Percentiles rank a stretch among this genome's conserved stretches.
phyloP scores from a whole-genome alignment of 75 land plant species.

The Selaginella moellendorffii region DNA sequence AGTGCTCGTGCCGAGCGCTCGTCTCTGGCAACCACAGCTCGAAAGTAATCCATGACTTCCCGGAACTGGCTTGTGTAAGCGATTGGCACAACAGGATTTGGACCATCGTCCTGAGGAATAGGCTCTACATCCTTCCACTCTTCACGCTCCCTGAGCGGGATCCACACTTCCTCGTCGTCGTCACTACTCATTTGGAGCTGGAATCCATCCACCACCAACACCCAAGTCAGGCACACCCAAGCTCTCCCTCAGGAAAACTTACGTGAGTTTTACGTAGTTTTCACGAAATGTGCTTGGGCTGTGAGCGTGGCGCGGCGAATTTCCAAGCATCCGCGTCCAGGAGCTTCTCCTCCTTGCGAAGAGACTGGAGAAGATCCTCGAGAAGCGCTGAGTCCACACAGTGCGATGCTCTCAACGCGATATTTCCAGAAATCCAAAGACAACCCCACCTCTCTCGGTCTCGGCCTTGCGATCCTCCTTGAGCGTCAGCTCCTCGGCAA shows the following conservation, averaged over 20 bases:
- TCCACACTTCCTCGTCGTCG: slow-evolving; percentile 8
- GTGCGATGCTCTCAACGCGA: neutral
- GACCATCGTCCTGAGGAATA: slow-evolving; percentile 89
- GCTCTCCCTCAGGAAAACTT: too few relatives aligned
- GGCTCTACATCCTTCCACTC: slow-evolving; percentile 82
- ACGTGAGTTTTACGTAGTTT: too few relatives aligned
- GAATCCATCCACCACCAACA: too few relatives aligned
- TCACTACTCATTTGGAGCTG: neutral
- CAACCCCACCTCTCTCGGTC: slow-evolving; percentile 21
- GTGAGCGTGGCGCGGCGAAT: slow-evolving; percentile 33
- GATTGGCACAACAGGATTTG: slow-evolving; percentile 79
- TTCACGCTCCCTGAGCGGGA: slow-evolving; percentile 40
- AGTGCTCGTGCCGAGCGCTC: slow-evolving; percentile 69
- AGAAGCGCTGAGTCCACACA: slow-evolving; percentile 23
- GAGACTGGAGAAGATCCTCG: slow-evolving; percentile 25
- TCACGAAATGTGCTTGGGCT: slow-evolving; percentile 6
- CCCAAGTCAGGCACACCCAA: too few relatives aligned
- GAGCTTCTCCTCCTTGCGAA: slow-evolving; percentile 32
- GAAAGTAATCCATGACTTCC: slow-evolving; percentile 89
- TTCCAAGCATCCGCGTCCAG: slow-evolving; percentile 39
- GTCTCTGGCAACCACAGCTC: slow-evolving; percentile 57
- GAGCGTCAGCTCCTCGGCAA: slow-evolving; percentile 25
- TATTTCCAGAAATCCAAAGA: neutral
- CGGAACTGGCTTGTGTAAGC: slow-evolving; percentile 60
- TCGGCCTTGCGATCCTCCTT: slow-evolving; percentile 21